phyloP scores from a whole-genome alignment of 805 yeast species.

The Starmerella sp. region DNA sequence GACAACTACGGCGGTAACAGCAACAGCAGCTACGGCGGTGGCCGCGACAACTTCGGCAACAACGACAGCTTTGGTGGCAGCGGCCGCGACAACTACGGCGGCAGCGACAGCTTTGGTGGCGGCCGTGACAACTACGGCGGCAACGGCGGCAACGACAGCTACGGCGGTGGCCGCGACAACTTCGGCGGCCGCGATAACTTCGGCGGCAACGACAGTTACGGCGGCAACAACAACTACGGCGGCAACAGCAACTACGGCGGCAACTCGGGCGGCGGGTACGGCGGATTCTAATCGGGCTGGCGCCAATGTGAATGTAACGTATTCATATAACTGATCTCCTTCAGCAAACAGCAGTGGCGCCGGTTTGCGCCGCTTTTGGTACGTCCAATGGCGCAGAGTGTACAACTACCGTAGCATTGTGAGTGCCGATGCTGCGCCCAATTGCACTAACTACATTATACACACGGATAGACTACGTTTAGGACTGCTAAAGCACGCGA shows the following conservation, averaged over 20 bases:
- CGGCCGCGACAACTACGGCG: not conserved
- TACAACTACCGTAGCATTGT: no score
- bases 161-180: not conserved
- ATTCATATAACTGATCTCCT: no score
- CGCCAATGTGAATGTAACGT: no score
- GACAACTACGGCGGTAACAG: not conserved
- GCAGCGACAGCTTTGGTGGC: slow-evolving; percentile 1
- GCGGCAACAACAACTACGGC: not conserved
- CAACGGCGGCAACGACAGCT: slow-evolving; percentile 1
- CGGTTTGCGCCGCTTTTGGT: no score
- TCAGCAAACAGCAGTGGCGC: no score
- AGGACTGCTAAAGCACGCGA: no score
- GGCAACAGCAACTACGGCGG: slow-evolving; percentile 1
- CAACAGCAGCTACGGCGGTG: not conserved
- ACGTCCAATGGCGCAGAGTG: no score
- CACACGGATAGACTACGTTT: no score
- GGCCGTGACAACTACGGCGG: not conserved
- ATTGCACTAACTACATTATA: no score
- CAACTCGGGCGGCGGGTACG: slow-evolving; percentile 1
- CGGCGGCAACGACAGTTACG: not conserved
- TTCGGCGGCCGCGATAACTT: slow-evolving; percentile 7
- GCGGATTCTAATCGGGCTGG: not conserved
- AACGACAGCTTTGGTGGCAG: slow-evolving; percentile 3
- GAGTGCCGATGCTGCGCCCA: no score
- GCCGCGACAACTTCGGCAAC: not conserved